A percentile compares a stretch with the other conserved stretches of the same genome.
These are phyloP conservation scores for Neonectria hederae DNA, from an alignment of 2,329 filamentous ascomycete species.

Conservation along the genomic window DNA sequence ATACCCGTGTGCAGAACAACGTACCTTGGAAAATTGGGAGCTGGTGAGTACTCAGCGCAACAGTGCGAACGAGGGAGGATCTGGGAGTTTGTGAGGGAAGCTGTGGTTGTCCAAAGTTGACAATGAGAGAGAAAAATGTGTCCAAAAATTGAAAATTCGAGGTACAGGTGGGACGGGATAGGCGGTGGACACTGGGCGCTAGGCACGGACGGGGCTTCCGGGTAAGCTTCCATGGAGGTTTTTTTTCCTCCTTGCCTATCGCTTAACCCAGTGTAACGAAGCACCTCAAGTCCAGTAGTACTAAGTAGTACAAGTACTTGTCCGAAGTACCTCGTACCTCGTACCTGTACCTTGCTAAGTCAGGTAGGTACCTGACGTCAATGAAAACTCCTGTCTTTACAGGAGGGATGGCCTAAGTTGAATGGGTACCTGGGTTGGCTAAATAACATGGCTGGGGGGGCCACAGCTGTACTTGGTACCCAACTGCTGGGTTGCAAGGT, in stretches of 20 bases:
- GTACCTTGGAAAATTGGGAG: background rate
- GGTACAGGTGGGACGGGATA: conserved; percentile 2
- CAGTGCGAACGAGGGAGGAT: background rate
- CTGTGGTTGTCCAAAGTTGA: background rate
- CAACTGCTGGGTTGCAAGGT: background rate
- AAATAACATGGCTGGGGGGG: background rate
- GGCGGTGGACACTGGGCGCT: background rate
- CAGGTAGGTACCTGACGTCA: too few relatives aligned
- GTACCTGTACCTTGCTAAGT: background rate
- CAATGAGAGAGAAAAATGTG: background rate
- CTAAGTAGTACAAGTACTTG: too few relatives aligned
- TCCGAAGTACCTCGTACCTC: background rate
- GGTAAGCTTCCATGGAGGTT: conserved; percentile 13
- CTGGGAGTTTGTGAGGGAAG: background rate
- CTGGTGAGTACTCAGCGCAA: background rate
- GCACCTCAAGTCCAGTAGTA: too few relatives aligned
- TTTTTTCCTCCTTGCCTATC: background rate
- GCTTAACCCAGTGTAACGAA: background rate
- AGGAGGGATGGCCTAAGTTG: too few relatives aligned
- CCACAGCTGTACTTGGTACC: background rate
- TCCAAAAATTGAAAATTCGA: background rate
- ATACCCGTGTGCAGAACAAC: background rate
- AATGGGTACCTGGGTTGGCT: too few relatives aligned
- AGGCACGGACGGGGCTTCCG: conserved; percentile 12
- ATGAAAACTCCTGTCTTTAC: background rate